Evolutionary conservation across 2,329 filamentous ascomycete genomes (phyloP), one percentile per base, ranked within the genome.

Genomic region (Fusarium begoniae): DNA sequence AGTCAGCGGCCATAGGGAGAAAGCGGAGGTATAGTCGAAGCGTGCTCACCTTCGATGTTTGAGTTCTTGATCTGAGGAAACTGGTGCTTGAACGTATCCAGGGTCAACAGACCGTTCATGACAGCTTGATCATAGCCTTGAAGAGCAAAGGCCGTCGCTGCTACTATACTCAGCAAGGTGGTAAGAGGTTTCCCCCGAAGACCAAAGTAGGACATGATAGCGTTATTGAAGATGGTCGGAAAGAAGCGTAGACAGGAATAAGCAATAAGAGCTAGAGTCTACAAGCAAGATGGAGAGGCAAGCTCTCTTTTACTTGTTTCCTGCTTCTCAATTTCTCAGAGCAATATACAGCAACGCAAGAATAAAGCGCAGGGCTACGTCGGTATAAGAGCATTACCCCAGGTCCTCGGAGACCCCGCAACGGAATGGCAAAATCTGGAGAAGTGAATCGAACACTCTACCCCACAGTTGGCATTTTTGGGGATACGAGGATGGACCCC

Each of bases 321-420:
- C 6, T 30, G 3, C 6, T n/a, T n/a, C 6, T 50, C 13, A n/a
- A 50, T 7, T 8, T 32, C 22, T 51, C 1, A 2, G 48, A n/a
- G 32, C 32, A 15, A 6, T 18, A 7, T 15, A 1, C 13, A 26
- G 9, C 4, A 2, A 37, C 0, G 6, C 3, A 20, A 37, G n/a
- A 26, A 24, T 14, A 22, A 4, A 35, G 32, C 32, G 17, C n/a
- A 37, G 18, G 32, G 12, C 18, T 26, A 24, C 17, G 12, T 8
- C 8, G 13, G 13, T 22, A 20, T 37, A 37, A 26, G n/a, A 20
- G 2, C 8, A 26, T 11, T 26, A 26, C 30, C 50, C n/a, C 30
- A 37, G 32, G 17, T 37, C 32, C 32, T 6, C 10, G 13, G n/a
- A 37, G 18, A 53, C n/a, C 50, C 48, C n/a, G 17, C 32, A 18